Evolutionary conservation across 2,329 filamentous ascomycete genomes (phyloP), one percentile per base, ranked within the genome.

Genomic region (Phialophora expanda): DNA sequence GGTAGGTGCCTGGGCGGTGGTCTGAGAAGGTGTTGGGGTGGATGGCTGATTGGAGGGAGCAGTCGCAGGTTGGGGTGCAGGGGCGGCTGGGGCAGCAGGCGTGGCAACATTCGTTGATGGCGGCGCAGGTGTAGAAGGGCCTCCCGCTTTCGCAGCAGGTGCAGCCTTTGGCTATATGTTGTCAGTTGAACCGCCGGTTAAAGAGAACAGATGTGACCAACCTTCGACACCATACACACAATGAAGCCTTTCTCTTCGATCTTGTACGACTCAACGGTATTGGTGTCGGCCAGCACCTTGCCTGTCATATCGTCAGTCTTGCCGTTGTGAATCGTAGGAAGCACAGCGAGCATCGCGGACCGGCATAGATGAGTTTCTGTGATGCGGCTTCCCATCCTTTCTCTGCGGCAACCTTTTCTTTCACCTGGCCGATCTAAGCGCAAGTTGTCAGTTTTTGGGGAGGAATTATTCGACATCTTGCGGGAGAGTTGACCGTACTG

Each of bases 231-330:
- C 89, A 99, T 97, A 83, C 95, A 99, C 67, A 99, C 95, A 75
- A 99, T 93, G 78, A 98, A 99, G 44, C 95, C 95, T 85, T 98
- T 99, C 86, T 98, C 95, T 81, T 99, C 94, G 70, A 99, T 98
- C 81, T 92, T 97, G 84, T 98, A 98, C 48, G 91, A 93, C 79
- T 93, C 92, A 73, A 99, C 91, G 2, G 93, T 97, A 77, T 97
- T 95, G 69, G 93, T 92, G 90, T 99, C 94, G 81, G 97, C 94
- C 71, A 99, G 84, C 74, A 99, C 98, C 84, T 99, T 99, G 83
- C 95, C 93, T 97, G 74, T 50, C 64, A 58, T 56, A 34, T 51
- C 66, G 54, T 66, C 60, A 61, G 56, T 51, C 32, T 12, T 28
- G 48, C 57, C n/a, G 24, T 38, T 30, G 12, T 24, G 34, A 62